phyloP scores from a whole-genome alignment of 306 rosid species.

The Clitoria ternatea region DNA sequence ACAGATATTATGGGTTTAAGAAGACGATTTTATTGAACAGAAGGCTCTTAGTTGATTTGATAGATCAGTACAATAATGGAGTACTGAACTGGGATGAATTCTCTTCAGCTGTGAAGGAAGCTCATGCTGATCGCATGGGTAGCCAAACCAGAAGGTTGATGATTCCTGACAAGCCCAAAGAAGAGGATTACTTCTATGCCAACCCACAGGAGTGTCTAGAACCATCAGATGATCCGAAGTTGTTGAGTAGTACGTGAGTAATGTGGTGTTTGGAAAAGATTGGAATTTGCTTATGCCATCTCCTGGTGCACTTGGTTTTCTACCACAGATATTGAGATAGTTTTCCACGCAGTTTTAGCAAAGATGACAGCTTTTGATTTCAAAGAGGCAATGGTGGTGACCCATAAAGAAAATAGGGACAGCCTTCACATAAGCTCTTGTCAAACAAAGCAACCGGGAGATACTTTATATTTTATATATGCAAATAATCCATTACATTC shows the following conservation, averaged over 20 bases:
- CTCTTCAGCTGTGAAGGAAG: slow-evolving; percentile 72
- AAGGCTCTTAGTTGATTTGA: slow-evolving; percentile 76
- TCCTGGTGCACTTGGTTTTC: slow-evolving; percentile 45
- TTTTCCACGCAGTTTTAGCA: slow-evolving; percentile 38
- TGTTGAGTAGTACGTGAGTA: slow-evolving; percentile 51
- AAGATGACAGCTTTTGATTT: slow-evolving; percentile 36
- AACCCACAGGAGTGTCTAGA: slow-evolving; percentile 90
- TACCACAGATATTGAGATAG: slow-evolving; percentile 33
- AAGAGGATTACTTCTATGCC: slow-evolving; percentile 91
- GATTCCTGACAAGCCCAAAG: slow-evolving; percentile 84
- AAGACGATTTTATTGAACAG: slow-evolving; percentile 77
- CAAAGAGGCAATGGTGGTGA: slow-evolving; percentile 38
- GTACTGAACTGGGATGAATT: slow-evolving; percentile 71
- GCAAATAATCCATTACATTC: slow-evolving; percentile 55
- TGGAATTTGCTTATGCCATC: slow-evolving; percentile 35
- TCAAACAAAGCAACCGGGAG: slow-evolving; percentile 38
- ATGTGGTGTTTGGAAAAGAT: slow-evolving; percentile 25
- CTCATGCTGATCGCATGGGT: slow-evolving; percentile 86
- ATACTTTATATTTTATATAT: slow-evolving; percentile 42
- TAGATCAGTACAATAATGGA: slow-evolving; percentile 62
- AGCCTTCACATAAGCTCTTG: slow-evolving; percentile 34
- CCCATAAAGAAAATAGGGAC: slow-evolving; percentile 29
- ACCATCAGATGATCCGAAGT: slow-evolving; percentile 43
- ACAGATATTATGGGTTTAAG: slow-evolving; percentile 89
- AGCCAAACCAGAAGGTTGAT: slow-evolving; percentile 59